Evolutionary conservation across 2,329 filamentous ascomycete genomes (phyloP).

Genomic region (Elsinoe fawcettii): DNA sequence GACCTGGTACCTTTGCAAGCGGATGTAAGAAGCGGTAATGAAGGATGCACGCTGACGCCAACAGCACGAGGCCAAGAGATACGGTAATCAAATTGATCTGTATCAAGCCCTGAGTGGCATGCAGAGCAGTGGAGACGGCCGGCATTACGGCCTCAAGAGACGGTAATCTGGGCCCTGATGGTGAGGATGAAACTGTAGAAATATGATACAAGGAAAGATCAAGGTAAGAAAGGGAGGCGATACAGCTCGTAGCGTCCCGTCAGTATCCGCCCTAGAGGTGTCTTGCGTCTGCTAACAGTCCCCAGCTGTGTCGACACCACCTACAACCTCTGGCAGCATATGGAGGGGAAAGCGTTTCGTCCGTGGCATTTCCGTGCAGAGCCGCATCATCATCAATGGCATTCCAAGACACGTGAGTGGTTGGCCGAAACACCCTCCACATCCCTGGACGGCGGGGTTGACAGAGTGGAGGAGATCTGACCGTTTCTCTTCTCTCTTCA

Average conservation of each 20-base stretch:
- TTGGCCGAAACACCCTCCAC: background rate
- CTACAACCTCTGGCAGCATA: background rate
- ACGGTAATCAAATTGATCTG: background rate
- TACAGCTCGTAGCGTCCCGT: background rate
- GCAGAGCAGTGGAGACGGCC: constrained; percentile 3
- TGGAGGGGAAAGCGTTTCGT: background rate
- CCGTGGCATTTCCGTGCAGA: constrained; percentile 6
- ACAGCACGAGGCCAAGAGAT: constrained; percentile 8
- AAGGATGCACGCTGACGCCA: constrained; percentile 20
- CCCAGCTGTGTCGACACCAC: background rate
- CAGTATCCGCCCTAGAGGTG: background rate
- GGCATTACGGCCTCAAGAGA: background rate
- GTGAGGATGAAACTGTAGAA: background rate
- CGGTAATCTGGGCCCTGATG: background rate
- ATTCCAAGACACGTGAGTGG: background rate
- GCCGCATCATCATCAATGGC: background rate
- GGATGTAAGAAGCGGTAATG: constrained; percentile 24
- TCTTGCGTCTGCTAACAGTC: background rate
- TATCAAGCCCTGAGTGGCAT: constrained; percentile 5
- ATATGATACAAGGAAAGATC: background rate
- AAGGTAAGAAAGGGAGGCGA: background rate
- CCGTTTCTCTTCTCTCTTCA: background rate
- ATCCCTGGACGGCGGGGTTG: background rate
- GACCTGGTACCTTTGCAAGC: constrained; percentile 25
- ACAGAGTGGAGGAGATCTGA: background rate